Evolutionary conservation across 768 basidiomycete genomes (phyloP).

Genomic region (Leccinum disarticulatum): DNA sequence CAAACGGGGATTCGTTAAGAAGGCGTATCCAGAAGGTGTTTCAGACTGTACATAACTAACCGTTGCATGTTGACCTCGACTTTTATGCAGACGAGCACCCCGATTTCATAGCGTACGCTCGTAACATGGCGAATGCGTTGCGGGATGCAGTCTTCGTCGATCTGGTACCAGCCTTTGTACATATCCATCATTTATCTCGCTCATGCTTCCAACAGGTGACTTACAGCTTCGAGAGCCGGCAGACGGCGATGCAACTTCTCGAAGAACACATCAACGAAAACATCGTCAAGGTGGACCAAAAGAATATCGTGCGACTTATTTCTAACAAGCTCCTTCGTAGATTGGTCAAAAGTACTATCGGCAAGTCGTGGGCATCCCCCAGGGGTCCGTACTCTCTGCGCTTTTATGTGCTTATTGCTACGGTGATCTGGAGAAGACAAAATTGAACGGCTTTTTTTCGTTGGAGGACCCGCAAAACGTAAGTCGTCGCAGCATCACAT

Average conservation of each 20-base stretch:
- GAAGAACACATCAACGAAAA: constrained; percentile 91
- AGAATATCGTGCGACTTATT: not conserved
- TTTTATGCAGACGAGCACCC: constrained; percentile 63
- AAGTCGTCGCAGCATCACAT: constrained; percentile 25
- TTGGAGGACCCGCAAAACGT: constrained; percentile 63
- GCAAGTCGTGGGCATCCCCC: constrained; percentile 94
- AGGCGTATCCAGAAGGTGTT: constrained; percentile 68
- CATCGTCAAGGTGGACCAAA: constrained; percentile 70
- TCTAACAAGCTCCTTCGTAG: constrained; percentile 37
- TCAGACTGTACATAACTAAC: not conserved
- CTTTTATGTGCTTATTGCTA: constrained; percentile 95
- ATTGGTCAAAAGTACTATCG: constrained; percentile 80
- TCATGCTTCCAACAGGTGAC: constrained; percentile 39
- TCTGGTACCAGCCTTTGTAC: constrained; percentile 46
- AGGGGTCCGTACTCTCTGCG: constrained; percentile 94
- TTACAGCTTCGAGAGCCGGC: constrained; percentile 51
- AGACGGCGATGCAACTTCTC: constrained; percentile 69
- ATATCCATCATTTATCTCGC: not conserved
- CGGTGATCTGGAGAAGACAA: constrained; percentile 76
- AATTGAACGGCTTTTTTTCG: constrained; percentile 43
- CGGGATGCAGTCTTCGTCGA: constrained; percentile 85
- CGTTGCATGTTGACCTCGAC: not conserved
- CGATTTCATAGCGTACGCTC: constrained; percentile 71
- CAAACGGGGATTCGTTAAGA: constrained; percentile 54
- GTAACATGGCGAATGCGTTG: constrained; percentile 60